Evolutionary conservation across 2,329 filamentous ascomycete species (phyloP), one percentile per base, ranked within the genome.

Genomic region (Akanthomyces lecanii): DNA sequence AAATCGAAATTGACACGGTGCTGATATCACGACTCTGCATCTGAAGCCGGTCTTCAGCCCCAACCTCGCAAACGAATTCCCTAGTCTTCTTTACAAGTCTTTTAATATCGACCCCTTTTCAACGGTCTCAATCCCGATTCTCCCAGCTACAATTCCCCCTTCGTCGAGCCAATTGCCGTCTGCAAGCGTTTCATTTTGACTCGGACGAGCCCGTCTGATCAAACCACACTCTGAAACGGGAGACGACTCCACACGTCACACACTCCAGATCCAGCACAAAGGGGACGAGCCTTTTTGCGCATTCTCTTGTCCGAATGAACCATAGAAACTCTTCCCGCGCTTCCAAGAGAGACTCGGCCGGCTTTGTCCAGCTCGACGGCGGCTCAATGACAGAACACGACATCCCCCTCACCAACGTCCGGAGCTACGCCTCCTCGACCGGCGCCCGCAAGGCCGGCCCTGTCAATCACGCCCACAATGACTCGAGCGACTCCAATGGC

Each of bases 341-440:
- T 7, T 73, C 76, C 57, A 71, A 58, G 6, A 45, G 73, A 59
- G 73, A 75, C 59, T 76, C 73, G 53, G 28, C 59, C 40, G 80
- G 81, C 64, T 83, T 83, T 66, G 69, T 81, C 55, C 79, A 76
- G 54, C 73, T 82, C 38, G 74, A 74, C 65, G 70, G 71, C 65
- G 68, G 68, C 44, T 67, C 67, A 36, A 76, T 76, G 73, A 67
- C 69, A 65, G 73, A 76, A 18, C 70, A 70, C 61, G 69, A 76
- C 58, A 87, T 87, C 53, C 84, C 84, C 23, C 79, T 88, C 63
- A 79, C 79, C 16, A 75, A 77, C 52, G 81, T 89, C 66, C 79
- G 77, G 70, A 87, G 82, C 72, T 80, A 79, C 67, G 79, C 77
- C 65, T 84, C 81, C 67, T 80, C 79, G 7, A 82, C 80, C 3